Base-by-base conservation (phyloP, 2,329 filamentous ascomycete species). In the Iodosphaeria phyllophila region DNA sequence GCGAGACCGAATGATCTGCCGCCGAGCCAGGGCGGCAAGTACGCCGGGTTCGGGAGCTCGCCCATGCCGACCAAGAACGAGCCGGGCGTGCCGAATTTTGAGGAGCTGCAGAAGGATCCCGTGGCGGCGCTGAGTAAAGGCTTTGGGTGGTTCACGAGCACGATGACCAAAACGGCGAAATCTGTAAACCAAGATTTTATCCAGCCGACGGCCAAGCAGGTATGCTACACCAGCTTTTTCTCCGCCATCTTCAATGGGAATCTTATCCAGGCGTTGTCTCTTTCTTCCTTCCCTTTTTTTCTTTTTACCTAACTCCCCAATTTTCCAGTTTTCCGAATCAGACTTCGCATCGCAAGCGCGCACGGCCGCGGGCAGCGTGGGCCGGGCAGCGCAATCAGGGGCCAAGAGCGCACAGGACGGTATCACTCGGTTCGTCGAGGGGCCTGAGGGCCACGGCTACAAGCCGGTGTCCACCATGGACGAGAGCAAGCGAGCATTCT, bases 1-100 rank as follows among this genome's bases (percentile, higher is more conserved):
- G 55, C 59, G 19, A 60, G 89, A 30, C 60, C 78, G 5, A 80
- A 74, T 0, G 59, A 68, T 38, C 39, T 95, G 26, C 75, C 80
- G 16, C 89, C 89, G 0, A 86, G 63, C 31, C 86, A 93, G 47
- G 89, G 89, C 31, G 89, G 89, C 8, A 93, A 92, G 50, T 98
- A 82, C 44, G 64, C 58, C 8, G 89, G 89, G 0, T 98, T 98
- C 47, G 89, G 89, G 18, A 92, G 74, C 44, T 71, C 73, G 24
- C 66, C 76, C 14, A 60, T 58, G 27, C 58, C 67, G 11, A 47
- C 56, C 25, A 50, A 58, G 27, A 48, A 48, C 17, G 48, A 47
- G 20, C 52, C 53, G 8, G 50, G 47, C 8, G 46, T 77, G 14
- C 78, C 77, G 0, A 70, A 70, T 8, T 55, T 89, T n/a, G 75